Percentiles rank a stretch among this genome's conserved stretches.
Conservation (phyloP, 1,139 yeast genomes). For the Pichia sp. region DNA sequence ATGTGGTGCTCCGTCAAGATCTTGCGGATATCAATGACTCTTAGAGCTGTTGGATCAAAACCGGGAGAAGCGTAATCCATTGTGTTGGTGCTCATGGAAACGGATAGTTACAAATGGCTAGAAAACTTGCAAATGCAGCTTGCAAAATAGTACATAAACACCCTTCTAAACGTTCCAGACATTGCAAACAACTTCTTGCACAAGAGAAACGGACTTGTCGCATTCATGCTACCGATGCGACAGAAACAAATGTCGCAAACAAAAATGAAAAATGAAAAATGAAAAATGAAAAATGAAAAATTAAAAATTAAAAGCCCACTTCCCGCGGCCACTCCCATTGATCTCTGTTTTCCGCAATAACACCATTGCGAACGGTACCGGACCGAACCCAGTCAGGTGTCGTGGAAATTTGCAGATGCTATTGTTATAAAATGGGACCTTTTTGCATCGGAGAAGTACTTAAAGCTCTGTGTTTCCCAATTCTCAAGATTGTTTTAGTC, state of each 20-base stretch:
- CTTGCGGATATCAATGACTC: constrained; percentile 23
- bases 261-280: too few relatives aligned
- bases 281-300: too few relatives aligned
- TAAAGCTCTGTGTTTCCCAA: neutral
- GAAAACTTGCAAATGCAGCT: neutral
- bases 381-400: neutral
- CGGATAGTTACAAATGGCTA: neutral
- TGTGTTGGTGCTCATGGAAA: neutral
- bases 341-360: neutral
- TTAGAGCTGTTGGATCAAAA: constrained; percentile 18
- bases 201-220: neutral
- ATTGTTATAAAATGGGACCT: neutral
- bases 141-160: neutral
- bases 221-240: neutral
- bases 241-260: neutral
- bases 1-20: constrained; percentile 16
- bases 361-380: neutral
- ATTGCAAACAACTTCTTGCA: neutral
- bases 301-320: neutral
- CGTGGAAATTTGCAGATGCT: neutral
- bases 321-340: neutral
- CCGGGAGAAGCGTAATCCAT: constrained; percentile 10
- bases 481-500: neutral
- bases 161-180: neutral
- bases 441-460: neutral